A percentile compares a stretch with the other conserved stretches of the same genome.
These are phyloP conservation scores for Annona cherimola DNA, from an alignment of 164 flowering plant species.

Conservation along the genomic window DNA sequence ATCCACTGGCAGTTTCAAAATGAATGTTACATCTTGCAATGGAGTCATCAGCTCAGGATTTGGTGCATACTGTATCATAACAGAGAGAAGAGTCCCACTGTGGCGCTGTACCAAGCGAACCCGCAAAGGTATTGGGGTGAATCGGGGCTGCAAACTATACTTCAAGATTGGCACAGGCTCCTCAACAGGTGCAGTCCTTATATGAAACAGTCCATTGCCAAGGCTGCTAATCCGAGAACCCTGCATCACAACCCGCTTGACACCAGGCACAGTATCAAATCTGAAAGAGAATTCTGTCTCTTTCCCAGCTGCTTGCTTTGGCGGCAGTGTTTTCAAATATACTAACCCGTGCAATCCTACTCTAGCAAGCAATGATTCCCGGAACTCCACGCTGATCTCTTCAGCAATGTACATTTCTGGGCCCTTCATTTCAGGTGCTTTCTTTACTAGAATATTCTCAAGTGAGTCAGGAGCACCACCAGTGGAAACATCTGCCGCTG, in stretches of 20 bases:
- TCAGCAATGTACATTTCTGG: slow-evolving; percentile 84
- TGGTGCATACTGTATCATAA: slow-evolving; percentile 89
- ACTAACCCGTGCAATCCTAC: slow-evolving; percentile 77
- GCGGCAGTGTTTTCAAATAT: slow-evolving; percentile 70
- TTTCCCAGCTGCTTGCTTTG: slow-evolving; percentile 56
- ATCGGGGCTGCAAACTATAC: slow-evolving; percentile 76
- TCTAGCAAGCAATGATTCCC: slow-evolving; percentile 87
- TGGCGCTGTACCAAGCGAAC: slow-evolving; percentile 73
- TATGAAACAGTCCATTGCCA: slow-evolving; percentile 84
- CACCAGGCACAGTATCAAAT: slow-evolving; percentile 59
- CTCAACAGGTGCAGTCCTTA: slow-evolving; percentile 57
- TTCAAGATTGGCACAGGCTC: slow-evolving; percentile 75
- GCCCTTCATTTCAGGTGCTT: slow-evolving; percentile 73
- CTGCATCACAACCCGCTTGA: slow-evolving; percentile 78
- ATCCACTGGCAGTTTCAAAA: slow-evolving; percentile 78
- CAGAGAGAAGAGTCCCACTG: slow-evolving; percentile 86
- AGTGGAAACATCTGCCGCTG: slow-evolving; percentile 15
- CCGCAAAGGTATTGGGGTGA: slow-evolving; percentile 81
- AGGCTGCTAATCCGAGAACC: slow-evolving; percentile 73
- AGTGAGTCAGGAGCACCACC: slow-evolving; percentile 42
- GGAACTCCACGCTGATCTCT: slow-evolving; percentile 75
- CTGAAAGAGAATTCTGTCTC: slow-evolving; percentile 92
- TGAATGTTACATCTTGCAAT: slow-evolving; percentile 65
- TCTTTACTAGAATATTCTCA: slow-evolving; percentile 68
- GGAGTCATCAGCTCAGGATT: slow-evolving; percentile 76